A percentile compares a stretch with the other conserved stretches of the same genome.
Conservation (phyloP, 768 basidiomycete genomes). For the Chiua virens region DNA sequence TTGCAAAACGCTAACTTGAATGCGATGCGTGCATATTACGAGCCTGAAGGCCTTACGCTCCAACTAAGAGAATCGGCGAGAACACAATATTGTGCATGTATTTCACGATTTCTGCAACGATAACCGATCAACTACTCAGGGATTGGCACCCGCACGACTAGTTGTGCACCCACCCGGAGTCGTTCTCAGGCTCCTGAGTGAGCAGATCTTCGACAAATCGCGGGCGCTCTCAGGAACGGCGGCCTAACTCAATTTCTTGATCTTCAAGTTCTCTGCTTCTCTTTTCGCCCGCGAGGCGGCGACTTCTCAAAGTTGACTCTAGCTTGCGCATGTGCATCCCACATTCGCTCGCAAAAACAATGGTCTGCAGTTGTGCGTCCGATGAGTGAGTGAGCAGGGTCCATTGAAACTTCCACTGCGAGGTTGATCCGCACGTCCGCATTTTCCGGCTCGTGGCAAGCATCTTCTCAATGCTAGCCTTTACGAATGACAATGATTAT, state of each 20-base stretch:
- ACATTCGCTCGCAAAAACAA: slow-evolving; percentile 31
- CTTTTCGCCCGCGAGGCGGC: slow-evolving; percentile 44
- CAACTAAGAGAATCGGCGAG: neutral
- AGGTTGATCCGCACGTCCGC: slow-evolving; percentile 29
- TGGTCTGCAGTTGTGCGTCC: slow-evolving; percentile 23
- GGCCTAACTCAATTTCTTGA: slow-evolving; percentile 42
- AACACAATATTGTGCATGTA: slow-evolving; percentile 81
- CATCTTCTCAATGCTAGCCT: slow-evolving; percentile 50
- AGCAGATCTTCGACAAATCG: slow-evolving; percentile 39
- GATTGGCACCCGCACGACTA: no score
- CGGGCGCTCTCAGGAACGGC: slow-evolving; percentile 31
- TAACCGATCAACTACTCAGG: neutral
- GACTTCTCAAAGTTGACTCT: slow-evolving; percentile 15
- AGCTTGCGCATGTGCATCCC: slow-evolving; percentile 22
- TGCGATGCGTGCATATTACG: neutral
- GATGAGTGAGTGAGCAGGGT: neutral
- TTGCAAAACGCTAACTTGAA: slow-evolving; percentile 88
- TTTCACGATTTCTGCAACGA: slow-evolving; percentile 60
- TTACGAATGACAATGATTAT: neutral
- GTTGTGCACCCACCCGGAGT: slow-evolving; percentile 52
- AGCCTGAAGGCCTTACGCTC: no score
- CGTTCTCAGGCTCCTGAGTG: slow-evolving; percentile 52
- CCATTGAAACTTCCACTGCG: slow-evolving; percentile 32
- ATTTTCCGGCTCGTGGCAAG: slow-evolving; percentile 27
- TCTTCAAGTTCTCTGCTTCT: slow-evolving; percentile 54